Evolutionary conservation across 331 rosid genomes (phyloP), one percentile per base, ranked within the genome.

Genomic region (Dryas integrifolia): DNA sequence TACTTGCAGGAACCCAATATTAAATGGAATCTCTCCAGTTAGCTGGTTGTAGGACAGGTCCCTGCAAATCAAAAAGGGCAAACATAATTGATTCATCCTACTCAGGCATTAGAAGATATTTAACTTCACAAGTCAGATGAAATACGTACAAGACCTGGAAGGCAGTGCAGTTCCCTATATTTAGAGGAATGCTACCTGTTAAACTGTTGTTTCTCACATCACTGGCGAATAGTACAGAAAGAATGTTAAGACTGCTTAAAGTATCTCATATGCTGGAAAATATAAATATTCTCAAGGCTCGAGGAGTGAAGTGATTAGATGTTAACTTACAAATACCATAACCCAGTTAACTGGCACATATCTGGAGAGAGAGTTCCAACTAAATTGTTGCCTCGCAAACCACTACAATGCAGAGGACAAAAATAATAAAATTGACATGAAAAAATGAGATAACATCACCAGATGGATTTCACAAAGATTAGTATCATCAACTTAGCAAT

Each of bases 71-170:
- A 18, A 65, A 40, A 43, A 0, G 55, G 39, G 65, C 3, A 52
- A 51, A 40, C 16, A 55, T 67, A 55, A 5, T 50, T 67, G 41
- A 53, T 39, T 57, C 1, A 16, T 39, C 50, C 38, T 24, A 38
- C 10, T 3, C 7, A 1, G 12, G 46, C 30, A 69, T 24, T 6
- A 43, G 3, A 4, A 10, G 41, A 72, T 38, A 26, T 43, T 57
- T 67, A 16, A 10, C 39, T 12, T 72, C 49, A 79, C 5, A 12
- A 62, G 73, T 80, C 55, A 56, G 87, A 80, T 24, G 11, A 61
- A 67, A 72, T 83, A 88, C 98, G 57, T 92, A 96, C 99, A 96
- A 85, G 85, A 96, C 98, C 85, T 96, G 98, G 92, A 92, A 96
- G 83, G 92, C 83, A 56, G 97, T 87, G 80, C 99, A 96, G 75